Evolutionary conservation across 176 grass and related monocot genomes (phyloP).

Genomic region (Eleusine coracana): DNA sequence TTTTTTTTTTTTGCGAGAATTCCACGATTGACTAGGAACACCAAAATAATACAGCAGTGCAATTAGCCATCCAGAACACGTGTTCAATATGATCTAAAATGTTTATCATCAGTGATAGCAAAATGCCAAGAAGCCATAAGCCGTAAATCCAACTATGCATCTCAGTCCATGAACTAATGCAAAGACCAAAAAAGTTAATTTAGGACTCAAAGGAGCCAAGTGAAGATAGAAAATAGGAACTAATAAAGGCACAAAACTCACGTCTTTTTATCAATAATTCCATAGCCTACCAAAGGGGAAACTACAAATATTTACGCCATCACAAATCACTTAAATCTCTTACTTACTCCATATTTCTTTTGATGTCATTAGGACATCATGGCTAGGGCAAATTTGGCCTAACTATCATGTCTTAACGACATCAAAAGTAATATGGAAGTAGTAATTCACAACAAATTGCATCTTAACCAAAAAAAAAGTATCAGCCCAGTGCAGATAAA

Average conservation of each 20-base stretch:
- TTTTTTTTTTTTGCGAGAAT: no score
- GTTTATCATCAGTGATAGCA: background rate
- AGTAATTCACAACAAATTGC: background rate
- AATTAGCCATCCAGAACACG: background rate
- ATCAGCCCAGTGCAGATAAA: background rate
- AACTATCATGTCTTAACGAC: no score
- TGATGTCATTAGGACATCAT: no score
- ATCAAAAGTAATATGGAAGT: no score
- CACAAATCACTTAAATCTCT: background rate
- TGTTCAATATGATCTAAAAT: background rate
- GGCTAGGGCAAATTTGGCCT: no score
- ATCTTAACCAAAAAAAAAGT: background rate
- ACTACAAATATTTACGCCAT: background rate
- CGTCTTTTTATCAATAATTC: background rate
- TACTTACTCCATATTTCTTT: no score
- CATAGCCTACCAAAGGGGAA: background rate
- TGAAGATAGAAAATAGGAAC: background rate
- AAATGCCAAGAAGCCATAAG: background rate
- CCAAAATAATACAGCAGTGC: background rate
- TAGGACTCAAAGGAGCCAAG: background rate
- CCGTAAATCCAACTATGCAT: background rate
- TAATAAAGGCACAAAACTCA: background rate
- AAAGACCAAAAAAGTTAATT: background rate
- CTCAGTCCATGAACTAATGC: background rate
- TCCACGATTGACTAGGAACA: background rate